Conservation (phyloP, 495 filamentous ascomycete genomes). For the Daldinia caldariorum region DNA sequence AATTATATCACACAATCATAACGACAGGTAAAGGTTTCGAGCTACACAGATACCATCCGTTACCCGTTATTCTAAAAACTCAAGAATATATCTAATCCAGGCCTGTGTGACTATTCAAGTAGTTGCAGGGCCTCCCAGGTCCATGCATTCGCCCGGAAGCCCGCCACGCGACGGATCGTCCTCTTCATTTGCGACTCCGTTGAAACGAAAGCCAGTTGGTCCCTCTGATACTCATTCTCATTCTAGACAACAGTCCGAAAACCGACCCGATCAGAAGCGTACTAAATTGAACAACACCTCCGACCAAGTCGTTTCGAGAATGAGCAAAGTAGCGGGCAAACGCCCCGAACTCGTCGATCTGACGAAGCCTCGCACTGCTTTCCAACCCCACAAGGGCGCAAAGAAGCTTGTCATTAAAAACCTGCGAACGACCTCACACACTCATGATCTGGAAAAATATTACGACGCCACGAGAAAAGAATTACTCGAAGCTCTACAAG, state of each 20-base stretch:
- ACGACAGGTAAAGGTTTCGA: background rate
- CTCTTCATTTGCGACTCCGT: slow-evolving; percentile 37
- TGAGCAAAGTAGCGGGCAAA: slow-evolving; percentile 52
- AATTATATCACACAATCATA: background rate
- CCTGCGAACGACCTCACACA: slow-evolving; percentile 67
- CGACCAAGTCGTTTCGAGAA: slow-evolving; percentile 20
- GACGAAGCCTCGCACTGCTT: slow-evolving; percentile 49
- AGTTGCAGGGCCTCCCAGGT: slow-evolving; percentile 48
- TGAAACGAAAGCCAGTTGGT: slow-evolving; percentile 41
- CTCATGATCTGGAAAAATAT: slow-evolving; percentile 62
- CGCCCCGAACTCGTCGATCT: slow-evolving; percentile 55
- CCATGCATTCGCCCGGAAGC: slow-evolving; percentile 45
- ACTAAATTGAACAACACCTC: slow-evolving; percentile 20
- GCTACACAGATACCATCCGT: slow-evolving; percentile 2
- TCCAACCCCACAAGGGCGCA: slow-evolving; percentile 69
- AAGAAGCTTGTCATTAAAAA: slow-evolving; percentile 91
- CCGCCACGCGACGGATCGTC: slow-evolving; percentile 40
- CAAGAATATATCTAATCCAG: slow-evolving; percentile 12
- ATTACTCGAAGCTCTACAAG: slow-evolving; percentile 74
- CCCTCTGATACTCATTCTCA: slow-evolving; percentile 14
- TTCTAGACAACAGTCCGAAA: slow-evolving; percentile 27
- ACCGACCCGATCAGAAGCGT: slow-evolving; percentile 31
- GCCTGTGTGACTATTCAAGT: slow-evolving; percentile 45
- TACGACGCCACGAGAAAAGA: slow-evolving; percentile 76
- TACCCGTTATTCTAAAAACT: slow-evolving; percentile 3